A percentile compares a stretch with the other conserved stretches of the same genome.
These are phyloP conservation scores for Pseudocohnilembus persalinus DNA, from an alignment of 169 alveolate species.

Conservation along the genomic window DNA sequence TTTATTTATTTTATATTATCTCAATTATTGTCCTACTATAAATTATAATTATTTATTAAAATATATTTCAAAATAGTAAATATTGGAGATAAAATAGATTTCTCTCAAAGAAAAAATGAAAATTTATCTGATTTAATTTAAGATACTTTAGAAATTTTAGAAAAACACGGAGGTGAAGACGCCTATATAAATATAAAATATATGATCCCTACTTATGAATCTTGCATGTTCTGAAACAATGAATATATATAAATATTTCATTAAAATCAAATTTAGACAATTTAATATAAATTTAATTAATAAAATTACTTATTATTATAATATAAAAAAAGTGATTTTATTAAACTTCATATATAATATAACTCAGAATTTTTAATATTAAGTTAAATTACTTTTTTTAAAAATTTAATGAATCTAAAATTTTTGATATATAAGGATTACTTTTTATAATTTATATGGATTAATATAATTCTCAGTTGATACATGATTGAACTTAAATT, in stretches of 20 bases:
- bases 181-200: conserved; percentile 81
- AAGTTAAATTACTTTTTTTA: no score
- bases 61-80: conserved; percentile 48
- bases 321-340: no score
- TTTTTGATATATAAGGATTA: no score
- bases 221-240: conserved; percentile 68
- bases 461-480: no score
- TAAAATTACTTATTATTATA: background rate
- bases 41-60: background rate
- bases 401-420: no score
- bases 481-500: no score
- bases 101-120: conserved; percentile 73
- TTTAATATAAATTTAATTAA: background rate
- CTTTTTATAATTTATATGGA: no score
- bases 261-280: background rate
- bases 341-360: no score
- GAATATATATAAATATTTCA: background rate
- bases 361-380: no score
- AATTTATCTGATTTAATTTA: conserved; percentile 78
- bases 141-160: conserved; percentile 85
- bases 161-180: conserved; percentile 86
- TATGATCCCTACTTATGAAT: conserved; percentile 78
- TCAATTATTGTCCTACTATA: background rate
- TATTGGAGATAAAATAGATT: conserved; percentile 80
- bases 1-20: background rate